These are phyloP conservation scores for Plantago rigida DNA, from an alignment of 305 asterid genomes.

Conservation along the genomic window DNA sequence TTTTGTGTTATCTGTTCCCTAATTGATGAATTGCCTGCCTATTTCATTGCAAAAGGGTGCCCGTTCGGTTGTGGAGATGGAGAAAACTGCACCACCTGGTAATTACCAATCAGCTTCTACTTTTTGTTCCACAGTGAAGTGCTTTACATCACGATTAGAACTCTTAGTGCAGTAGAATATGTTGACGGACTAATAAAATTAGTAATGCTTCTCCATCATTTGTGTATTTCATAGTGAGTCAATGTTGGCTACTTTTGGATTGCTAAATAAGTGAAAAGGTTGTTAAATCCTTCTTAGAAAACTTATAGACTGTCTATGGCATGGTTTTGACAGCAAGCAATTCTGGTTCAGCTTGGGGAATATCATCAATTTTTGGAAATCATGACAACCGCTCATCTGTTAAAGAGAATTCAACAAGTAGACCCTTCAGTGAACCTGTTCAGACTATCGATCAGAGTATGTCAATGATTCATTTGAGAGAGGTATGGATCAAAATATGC, in stretches of 20 bases:
- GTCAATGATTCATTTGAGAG: slow-evolving; percentile 80
- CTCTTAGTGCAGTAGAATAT: not conserved
- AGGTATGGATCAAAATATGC: slow-evolving; percentile 39
- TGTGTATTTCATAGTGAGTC: not conserved
- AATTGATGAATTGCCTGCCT: slow-evolving; percentile 15
- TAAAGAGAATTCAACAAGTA: slow-evolving; percentile 55
- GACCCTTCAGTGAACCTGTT: slow-evolving; percentile 53
- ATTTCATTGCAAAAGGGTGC: slow-evolving; percentile 38
- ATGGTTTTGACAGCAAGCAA: slow-evolving; percentile 37
- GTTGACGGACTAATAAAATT: not conserved
- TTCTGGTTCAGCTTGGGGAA: slow-evolving; percentile 77
- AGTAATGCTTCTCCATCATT: not conserved
- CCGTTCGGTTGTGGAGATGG: slow-evolving; percentile 53
- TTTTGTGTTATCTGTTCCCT: slow-evolving; percentile 13
- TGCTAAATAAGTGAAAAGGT: slow-evolving; percentile 14
- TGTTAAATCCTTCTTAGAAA: not conserved
- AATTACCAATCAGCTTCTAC: slow-evolving; percentile 21
- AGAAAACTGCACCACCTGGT: slow-evolving; percentile 56
- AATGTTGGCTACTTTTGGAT: slow-evolving; percentile 4
- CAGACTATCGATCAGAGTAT: slow-evolving; percentile 53
- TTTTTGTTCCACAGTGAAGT: not conserved
- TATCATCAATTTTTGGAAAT: slow-evolving; percentile 85
- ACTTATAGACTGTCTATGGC: not conserved
- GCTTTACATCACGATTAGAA: not conserved
- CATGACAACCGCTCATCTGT: slow-evolving; percentile 51